Evolutionary conservation across 768 basidiomycete species (phyloP), one percentile per base, ranked within the genome.

Genomic region (Leccinum obscurum): DNA sequence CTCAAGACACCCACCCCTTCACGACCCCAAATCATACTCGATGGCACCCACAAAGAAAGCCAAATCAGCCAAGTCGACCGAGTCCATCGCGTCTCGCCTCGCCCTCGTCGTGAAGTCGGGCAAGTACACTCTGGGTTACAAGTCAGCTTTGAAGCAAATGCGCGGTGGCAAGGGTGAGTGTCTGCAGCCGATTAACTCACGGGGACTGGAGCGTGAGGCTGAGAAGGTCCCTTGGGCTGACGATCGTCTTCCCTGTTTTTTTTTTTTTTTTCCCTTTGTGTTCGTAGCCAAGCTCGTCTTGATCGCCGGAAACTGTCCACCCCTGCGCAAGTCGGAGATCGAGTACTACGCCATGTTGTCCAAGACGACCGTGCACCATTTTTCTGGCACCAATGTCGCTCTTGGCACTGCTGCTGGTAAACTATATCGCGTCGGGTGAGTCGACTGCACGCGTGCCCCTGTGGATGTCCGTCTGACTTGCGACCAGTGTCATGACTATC

Each of bases 271-370:
- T 4, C 26, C 55, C 71, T 66, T 61, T 46, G 64, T 52, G 52
- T 15, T 39, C 46, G 44, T 41, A 99, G 96, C 96, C 78, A 98
- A 97, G 81, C 93, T 99, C 68, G 90, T 99, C 74, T 81, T 99
- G 77, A 97, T 99, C 74, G 94, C 96, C 71, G 95, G 94, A 68
- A 99, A 99, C 82, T 97, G 95, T 82, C 97, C 97, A 60, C 97
- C 97, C 64, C 87, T 99, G 64, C 93, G 97, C 78, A 97, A 97
- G 78, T 98, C 96, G 62, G 97, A 99, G 84, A 85, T 99, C 61
- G 97, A 99, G 83, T 99, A 98, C 84, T 99, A 98, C 76, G 97
- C 95, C 80, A 97, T 97, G 95, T 85, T 99, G 75, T 97, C 95
- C 68, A 99, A 99, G 84, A 98, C 96, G 59, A 87, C 92, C 59